Evolutionary conservation across 2,329 filamentous ascomycete species (phyloP), one percentile per base, ranked within the genome.

Genomic region (Diplodia corticola): DNA sequence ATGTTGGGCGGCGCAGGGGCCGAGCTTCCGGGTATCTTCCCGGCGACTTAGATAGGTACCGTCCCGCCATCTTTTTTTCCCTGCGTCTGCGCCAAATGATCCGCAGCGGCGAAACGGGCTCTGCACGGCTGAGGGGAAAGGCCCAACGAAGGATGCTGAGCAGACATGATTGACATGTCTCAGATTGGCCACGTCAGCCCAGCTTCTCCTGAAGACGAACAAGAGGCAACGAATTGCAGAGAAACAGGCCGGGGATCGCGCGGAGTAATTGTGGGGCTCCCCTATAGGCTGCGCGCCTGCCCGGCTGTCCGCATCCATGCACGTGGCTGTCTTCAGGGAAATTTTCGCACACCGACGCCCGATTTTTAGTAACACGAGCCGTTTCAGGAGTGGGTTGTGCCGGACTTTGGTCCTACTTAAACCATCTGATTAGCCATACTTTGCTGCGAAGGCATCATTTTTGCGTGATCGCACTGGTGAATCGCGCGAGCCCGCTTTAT

Each of bases 401-500:
- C 15, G 13, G 30, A 28, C 6, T 20, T 10, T 28, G 10, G 57
- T 48, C 20, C 40, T 61, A 49, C 57, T n/a, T 61, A 59, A 44
- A 46, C 26, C 17, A 5, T 10, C 9, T n/a, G 12, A 20, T 61
- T 15, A 49, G 57, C 57, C 57, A 61, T 61, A 17, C 12, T 26
- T 9, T 3, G 57, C 15, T 5, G 9, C 22, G 24, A 61, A 61
- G 57, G 57, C 57, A 61, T 49, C 57, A 61, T 61, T 48, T 28
- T 61, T 61, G 57, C 57, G 57, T 61, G 57, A 61, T 61, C 28
- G 10, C 24, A 35, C 57, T 35, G 48, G 20, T 10, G 7, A n/a
- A 61, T 61, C 57, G 57, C 57, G 57, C 57, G 44, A 61, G 26
- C 5, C 15, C 7, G n/a, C 57, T 30, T 15, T 17, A n/a, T 61